Conservation (phyloP, 2,329 filamentous ascomycete genomes). For the Cephalotrichum gorgonifer region DNA sequence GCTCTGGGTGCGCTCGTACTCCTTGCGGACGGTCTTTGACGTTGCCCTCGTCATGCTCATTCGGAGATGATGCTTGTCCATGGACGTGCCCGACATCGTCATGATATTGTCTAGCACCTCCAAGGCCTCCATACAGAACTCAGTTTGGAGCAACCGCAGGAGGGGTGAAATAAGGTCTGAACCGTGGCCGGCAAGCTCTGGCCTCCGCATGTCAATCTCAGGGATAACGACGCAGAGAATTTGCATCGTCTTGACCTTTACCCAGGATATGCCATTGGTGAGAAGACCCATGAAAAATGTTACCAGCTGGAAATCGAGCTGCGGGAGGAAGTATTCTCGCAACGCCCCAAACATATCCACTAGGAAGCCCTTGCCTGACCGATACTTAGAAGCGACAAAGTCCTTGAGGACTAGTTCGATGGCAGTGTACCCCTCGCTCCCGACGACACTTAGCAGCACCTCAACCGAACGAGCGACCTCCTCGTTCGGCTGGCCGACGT, state of each 20-base stretch:
- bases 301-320: conserved; percentile 72
- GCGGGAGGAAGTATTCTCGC: conserved; percentile 68
- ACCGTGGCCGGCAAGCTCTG: conserved; percentile 81
- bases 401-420: conserved; percentile 60
- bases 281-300: conserved; percentile 86
- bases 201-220: conserved; percentile 84
- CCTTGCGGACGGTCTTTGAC: conserved; percentile 77
- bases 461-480: conserved; percentile 53
- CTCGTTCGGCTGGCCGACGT: conserved; percentile 47
- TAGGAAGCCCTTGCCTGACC: conserved; percentile 65
- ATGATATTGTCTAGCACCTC: conserved; percentile 92
- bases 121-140: conserved; percentile 85
- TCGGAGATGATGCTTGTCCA: conserved; percentile 87
- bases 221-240: conserved; percentile 78
- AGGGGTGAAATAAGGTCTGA: conserved; percentile 93
- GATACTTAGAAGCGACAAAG: conserved; percentile 58
- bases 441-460: conserved; percentile 61
- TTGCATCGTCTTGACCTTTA: conserved; percentile 88
- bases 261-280: conserved; percentile 80
- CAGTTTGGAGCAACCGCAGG: conserved; percentile 78
- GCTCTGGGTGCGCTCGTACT: conserved; percentile 89
- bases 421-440: conserved; percentile 56
- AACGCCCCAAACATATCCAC: conserved; percentile 63
- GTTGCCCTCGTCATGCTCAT: conserved; percentile 97
- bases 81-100: conserved; percentile 81